Percentiles rank a stretch among this genome's conserved stretches.
phyloP scores from a whole-genome alignment of 2,329 filamentous ascomycete genomes.

The Cladorrhinum sp. region DNA sequence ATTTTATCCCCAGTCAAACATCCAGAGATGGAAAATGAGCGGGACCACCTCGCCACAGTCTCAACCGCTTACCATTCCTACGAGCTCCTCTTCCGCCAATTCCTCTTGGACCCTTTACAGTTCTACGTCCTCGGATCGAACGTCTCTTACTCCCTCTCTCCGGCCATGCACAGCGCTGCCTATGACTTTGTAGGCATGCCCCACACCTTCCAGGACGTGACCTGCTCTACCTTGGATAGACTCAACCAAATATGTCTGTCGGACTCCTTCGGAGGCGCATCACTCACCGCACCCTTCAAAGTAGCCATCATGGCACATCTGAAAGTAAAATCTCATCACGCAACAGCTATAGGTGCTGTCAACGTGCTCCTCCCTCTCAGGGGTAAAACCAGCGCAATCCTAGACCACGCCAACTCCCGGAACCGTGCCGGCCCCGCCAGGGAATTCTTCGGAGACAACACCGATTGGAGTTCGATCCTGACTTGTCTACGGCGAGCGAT shows the following conservation, averaged over 20 bases:
- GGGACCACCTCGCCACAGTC: slow-evolving; percentile 44
- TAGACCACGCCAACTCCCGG: slow-evolving; percentile 56
- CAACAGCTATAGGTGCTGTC: slow-evolving; percentile 67
- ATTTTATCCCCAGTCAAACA: slow-evolving; percentile 55
- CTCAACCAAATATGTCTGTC: slow-evolving; percentile 58
- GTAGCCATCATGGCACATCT: slow-evolving; percentile 63
- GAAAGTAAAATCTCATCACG: slow-evolving; percentile 64
- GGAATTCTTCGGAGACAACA: slow-evolving; percentile 60
- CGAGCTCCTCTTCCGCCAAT: slow-evolving; percentile 57
- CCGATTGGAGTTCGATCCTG: slow-evolving; percentile 40
- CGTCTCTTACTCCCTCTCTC: slow-evolving; percentile 67
- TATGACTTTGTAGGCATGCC: slow-evolving; percentile 65
- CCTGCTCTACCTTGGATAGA: slow-evolving; percentile 59
- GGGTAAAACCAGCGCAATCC: slow-evolving; percentile 45
- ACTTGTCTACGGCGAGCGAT: slow-evolving; percentile 65
- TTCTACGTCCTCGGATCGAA: slow-evolving; percentile 68
- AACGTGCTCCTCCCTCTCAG: slow-evolving; percentile 69
- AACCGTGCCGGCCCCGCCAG: slow-evolving; percentile 59
- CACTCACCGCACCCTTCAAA: slow-evolving; percentile 68
- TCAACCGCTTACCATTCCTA: slow-evolving; percentile 58
- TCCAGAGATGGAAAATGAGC: slow-evolving; percentile 39
- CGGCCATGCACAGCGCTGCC: slow-evolving; percentile 69
- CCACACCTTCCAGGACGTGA: slow-evolving; percentile 60
- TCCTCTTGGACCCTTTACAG: slow-evolving; percentile 61
- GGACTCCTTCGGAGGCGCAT: slow-evolving; percentile 64